Base-by-base conservation (phyloP, 257 asterid species). In the Petunia secreta region DNA sequence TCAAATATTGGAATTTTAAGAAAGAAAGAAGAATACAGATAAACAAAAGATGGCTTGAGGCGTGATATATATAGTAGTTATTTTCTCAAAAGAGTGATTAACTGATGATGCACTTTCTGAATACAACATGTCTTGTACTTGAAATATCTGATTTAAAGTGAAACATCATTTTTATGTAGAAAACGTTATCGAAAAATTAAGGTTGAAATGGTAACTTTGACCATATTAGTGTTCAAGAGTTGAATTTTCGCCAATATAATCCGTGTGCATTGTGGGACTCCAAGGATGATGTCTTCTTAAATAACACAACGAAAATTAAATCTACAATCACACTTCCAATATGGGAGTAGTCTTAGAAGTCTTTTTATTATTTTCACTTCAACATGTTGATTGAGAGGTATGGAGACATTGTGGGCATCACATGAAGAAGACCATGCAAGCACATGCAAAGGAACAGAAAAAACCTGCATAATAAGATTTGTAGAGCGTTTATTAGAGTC, bases 381-480 rank as follows among this genome's bases (percentile, higher is more conserved):
- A 25, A 25, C 25, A 25, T 25, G 25, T 62, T 60, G 83, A 58
- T n/a, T 58, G 54, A 63, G 59, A 15, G 85, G 86, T 75, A 83
- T 86, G 85, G 88, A 25, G 73, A 46, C 92, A 85, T 25, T 80
- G 89, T 89, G 92, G 82, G 86, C 67, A 80, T 80, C 89, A 89
- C 87, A 80, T 85, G 86, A 85, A 53, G 39, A 16, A 38, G 75
- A 80, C 80, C 78, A 82, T 69, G 58, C 43, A 76, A 53, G 85
- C 85, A 88, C 80, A 84, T 82, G 85, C 63, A 55, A 58, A 77
- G 43, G 76, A 86, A 84, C 87, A 84, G 78, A 84, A 85, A 88
- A 83, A 84, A 86, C 85, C 88, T 84, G 91, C 87, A 80, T 11
- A 48, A 53, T 68, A 34, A 71, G 46, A 40, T 7, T 25, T 64